Percentiles rank a stretch among this genome's conserved stretches.
Evolutionary conservation across 768 basidiomycete genomes (phyloP).

Genomic region (Boletus bicolor): DNA sequence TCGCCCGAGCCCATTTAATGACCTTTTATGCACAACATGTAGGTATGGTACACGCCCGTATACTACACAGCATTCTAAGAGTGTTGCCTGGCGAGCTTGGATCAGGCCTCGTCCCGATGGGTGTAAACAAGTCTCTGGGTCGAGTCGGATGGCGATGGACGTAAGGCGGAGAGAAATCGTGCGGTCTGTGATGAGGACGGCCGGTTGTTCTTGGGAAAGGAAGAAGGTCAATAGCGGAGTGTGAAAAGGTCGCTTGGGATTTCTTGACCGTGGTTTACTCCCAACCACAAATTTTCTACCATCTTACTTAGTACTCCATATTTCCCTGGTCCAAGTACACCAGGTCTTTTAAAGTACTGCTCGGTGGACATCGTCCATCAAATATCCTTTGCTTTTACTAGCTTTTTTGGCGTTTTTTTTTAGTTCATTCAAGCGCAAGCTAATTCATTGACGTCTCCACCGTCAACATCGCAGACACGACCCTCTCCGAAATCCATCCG

Average conservation of each 20-base stretch:
- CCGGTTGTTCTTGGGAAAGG: constrained; percentile 25
- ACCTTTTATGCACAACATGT: constrained; percentile 7
- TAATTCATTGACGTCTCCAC: constrained; percentile 29
- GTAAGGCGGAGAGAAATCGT: neutral
- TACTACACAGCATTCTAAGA: constrained; percentile 13
- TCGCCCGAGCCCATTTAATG: constrained; percentile 19
- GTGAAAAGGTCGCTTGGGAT: constrained; percentile 31
- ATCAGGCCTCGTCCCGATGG: neutral
- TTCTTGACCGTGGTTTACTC: constrained; percentile 25
- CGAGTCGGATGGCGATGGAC: neutral
- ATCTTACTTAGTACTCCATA: constrained; percentile 39
- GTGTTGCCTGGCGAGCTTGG: neutral
- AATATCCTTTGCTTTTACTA: constrained; percentile 30
- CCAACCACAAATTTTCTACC: constrained; percentile 33
- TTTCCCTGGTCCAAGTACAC: constrained; percentile 35
- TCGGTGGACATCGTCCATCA: constrained; percentile 31
- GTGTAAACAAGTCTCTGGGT: neutral
- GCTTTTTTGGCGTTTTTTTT: constrained; percentile 16
- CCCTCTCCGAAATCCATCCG: constrained; percentile 15
- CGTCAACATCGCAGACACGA: constrained; percentile 29
- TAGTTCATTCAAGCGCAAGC: constrained; percentile 30
- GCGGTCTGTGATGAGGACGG: neutral
- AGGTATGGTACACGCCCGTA: constrained; percentile 13
- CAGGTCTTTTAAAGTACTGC: constrained; percentile 33
- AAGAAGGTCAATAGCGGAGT: constrained; percentile 29